Percentiles rank a stretch among this genome's conserved stretches.
These are phyloP conservation scores for Penicillium olsonii DNA, from an alignment of 2,329 filamentous ascomycete species.

Conservation along the genomic window DNA sequence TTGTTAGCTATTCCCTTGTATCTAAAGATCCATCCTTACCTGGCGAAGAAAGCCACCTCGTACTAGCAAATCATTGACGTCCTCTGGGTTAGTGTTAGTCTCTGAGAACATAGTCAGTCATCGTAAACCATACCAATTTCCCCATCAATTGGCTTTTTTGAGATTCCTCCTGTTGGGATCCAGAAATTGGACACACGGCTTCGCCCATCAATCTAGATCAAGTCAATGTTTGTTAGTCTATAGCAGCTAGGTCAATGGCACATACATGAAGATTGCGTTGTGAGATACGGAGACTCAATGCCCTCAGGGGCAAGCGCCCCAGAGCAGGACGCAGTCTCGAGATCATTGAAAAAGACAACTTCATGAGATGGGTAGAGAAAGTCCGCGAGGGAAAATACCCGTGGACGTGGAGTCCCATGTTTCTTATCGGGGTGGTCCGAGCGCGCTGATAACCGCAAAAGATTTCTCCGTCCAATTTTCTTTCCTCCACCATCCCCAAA, in stretches of 20 bases:
- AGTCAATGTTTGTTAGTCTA: conserved; percentile 12
- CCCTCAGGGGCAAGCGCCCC: conserved; percentile 25
- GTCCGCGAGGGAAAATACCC: neutral
- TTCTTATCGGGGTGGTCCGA: conserved; percentile 29
- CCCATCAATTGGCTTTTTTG: conserved; percentile 54
- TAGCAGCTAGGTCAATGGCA: neutral
- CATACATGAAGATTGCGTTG: conserved; percentile 44
- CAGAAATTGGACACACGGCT: conserved; percentile 73
- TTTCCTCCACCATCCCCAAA: conserved; percentile 17
- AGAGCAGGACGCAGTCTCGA: conserved; percentile 24
- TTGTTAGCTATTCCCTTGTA: neutral
- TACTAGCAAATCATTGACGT: conserved; percentile 67
- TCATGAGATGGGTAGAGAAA: neutral
- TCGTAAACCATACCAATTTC: conserved; percentile 38
- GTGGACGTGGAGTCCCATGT: conserved; percentile 4
- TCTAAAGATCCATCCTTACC: conserved; percentile 46
- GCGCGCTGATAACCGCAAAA: conserved; percentile 29
- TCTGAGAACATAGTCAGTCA: neutral
- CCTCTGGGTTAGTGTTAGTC: conserved; percentile 41
- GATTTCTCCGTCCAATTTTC: conserved; percentile 30
- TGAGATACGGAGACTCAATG: conserved; percentile 20
- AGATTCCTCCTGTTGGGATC: conserved; percentile 72
- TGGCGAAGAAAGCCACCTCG: conserved; percentile 74
- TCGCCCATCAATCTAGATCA: conserved; percentile 54
- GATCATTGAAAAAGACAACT: conserved; percentile 24